phyloP scores from a whole-genome alignment of 345 rosid genomes.

The Citrus reticulata region DNA sequence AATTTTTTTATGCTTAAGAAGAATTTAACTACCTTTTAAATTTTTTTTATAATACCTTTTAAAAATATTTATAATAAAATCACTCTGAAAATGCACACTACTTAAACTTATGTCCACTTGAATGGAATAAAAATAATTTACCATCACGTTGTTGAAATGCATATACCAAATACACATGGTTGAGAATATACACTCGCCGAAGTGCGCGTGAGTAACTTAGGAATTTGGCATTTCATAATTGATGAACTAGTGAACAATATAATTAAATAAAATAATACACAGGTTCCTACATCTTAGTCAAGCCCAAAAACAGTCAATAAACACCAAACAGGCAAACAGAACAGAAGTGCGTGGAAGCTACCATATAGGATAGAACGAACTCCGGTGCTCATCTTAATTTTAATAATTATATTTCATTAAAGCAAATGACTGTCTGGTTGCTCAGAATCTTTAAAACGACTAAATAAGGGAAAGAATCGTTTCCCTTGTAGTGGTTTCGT shows the following conservation, averaged over 20 bases:
- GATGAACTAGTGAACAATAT: neutral
- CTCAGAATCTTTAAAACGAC: neutral
- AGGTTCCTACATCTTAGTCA: neutral
- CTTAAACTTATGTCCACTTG: too few relatives aligned
- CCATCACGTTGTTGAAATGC: too few relatives aligned
- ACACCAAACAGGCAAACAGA: neutral
- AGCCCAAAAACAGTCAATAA: neutral
- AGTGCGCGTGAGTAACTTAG: neutral
- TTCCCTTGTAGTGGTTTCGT: neutral
- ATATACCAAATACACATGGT: neutral
- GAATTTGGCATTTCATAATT: too few relatives aligned
- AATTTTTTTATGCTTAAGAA: too few relatives aligned
- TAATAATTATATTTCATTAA: neutral
- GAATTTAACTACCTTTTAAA: too few relatives aligned
- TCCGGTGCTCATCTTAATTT: neutral
- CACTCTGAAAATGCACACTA: fast-evolving
- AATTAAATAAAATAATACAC: neutral
- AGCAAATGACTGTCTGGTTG: neutral
- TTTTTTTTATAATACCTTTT: too few relatives aligned
- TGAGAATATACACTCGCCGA: neutral
- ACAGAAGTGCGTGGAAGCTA: neutral
- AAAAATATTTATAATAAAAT: too few relatives aligned
- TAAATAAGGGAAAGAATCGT: neutral
- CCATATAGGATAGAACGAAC: neutral
- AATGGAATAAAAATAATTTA: too few relatives aligned